Base-by-base conservation (phyloP, 116 monocot genomes). In the Iris pallida region DNA sequence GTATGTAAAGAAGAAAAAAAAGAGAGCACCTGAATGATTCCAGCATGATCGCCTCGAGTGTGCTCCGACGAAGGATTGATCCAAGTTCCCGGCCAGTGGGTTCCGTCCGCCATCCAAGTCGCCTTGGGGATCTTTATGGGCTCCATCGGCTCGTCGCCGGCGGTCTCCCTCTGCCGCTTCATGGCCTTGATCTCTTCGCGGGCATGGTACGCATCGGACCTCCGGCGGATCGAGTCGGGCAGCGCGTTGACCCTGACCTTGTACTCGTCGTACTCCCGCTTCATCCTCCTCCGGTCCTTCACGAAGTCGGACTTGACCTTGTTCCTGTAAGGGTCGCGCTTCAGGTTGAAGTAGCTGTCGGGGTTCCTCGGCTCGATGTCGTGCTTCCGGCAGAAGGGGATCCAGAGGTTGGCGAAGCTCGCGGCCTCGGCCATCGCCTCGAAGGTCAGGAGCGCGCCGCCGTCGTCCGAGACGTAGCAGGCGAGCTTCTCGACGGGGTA, bases 231-330 rank as follows among this genome's bases (percentile, higher is more conserved):
- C 16, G 70, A 45, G 8, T 70, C 70, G 1, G 70, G 70, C 45
- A 70, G 46, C 46, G 47, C 57, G 7, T 70, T 70, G 19, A 48
- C 58, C 15, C 70, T 45, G 1, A 70, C 70, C 70, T 70, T 70
- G 58, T 58, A 70, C 59, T 70, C 70, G 47, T 70, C 70, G 59
- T 70, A 70, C 70, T 70, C 70, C 0, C 70, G 43, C 47, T 70
- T 70, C 12, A 70, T 11, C 6, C 70, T 45, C 17, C 58, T 44
- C 57, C 70, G 54, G n/a, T 70, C 58, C 47, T 58, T 57, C 1
- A 70, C 70, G 7, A 70, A 70, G 70, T 70, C 70, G 4, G 47
- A 20, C 42, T 47, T 53, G 7, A 68, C 68, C 43, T 68, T 68
- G 68, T 68, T 68, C 56, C 55, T 68, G 45, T 68, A 68, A 17